phyloP scores from a whole-genome alignment of 2,329 filamentous ascomycete species.

The Amauroascus verrucosus region DNA sequence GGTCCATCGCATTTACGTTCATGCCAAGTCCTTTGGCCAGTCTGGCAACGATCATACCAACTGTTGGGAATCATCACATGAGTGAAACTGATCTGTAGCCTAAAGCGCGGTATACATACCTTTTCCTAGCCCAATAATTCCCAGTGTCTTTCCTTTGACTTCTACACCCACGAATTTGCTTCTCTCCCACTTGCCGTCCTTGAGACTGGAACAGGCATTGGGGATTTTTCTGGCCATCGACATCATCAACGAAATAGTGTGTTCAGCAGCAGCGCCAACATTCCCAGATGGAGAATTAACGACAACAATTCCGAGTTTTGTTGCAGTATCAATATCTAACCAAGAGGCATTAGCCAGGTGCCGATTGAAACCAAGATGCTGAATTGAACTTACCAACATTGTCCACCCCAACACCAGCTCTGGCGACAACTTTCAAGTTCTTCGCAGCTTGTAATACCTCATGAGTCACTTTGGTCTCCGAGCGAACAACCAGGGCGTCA shows the following conservation, averaged over 20 bases:
- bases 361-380: not conserved
- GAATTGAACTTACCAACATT: constrained; percentile 49
- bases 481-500: constrained; percentile 67
- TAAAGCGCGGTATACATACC: constrained; percentile 31
- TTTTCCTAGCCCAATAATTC: constrained; percentile 71
- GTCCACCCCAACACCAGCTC: constrained; percentile 73
- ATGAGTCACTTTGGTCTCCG: constrained; percentile 69
- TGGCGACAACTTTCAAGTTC: constrained; percentile 65
- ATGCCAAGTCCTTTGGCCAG: constrained; percentile 69
- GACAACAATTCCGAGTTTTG: constrained; percentile 63
- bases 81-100: not conserved
- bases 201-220: constrained; percentile 57
- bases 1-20: constrained; percentile 64
- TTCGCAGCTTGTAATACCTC: constrained; percentile 54
- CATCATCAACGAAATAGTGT: constrained; percentile 64
- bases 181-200: constrained; percentile 65
- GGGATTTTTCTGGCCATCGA: constrained; percentile 64
- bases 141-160: constrained; percentile 65
- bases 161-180: constrained; percentile 65
- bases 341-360: not conserved
- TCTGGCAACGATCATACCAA: constrained; percentile 69
- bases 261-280: constrained; percentile 69
- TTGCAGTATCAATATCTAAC: constrained; percentile 59
- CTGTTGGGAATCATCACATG: constrained; percentile 25
- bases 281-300: constrained; percentile 73